A percentile compares a stretch with the other conserved stretches of the same genome.
These are phyloP conservation scores for Chionographis japonica DNA, from an alignment of 106 monocot species.

Conservation along the genomic window DNA sequence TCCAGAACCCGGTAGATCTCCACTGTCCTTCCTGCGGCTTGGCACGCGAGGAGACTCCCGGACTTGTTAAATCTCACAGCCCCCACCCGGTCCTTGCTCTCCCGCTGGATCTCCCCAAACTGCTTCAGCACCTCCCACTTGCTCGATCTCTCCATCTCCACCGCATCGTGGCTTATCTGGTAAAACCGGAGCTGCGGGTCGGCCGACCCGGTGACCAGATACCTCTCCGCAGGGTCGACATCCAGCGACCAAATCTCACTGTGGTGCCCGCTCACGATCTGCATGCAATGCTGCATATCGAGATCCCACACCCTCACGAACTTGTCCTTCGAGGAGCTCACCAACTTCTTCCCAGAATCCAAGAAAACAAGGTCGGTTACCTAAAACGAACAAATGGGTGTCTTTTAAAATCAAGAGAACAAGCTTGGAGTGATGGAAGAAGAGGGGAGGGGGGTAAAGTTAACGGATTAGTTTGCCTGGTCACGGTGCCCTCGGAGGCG, in stretches of 20 bases:
- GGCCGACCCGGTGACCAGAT: slow-evolving; percentile 74
- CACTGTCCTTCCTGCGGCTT: slow-evolving; percentile 77
- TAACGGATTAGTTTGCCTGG: slow-evolving; percentile 36
- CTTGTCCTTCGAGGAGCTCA: slow-evolving; percentile 93
- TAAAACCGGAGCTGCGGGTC: slow-evolving; percentile 78
- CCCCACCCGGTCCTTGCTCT: slow-evolving; percentile 59
- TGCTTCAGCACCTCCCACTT: slow-evolving; percentile 90
- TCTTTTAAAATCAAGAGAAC: not conserved
- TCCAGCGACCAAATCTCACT: slow-evolving; percentile 92
- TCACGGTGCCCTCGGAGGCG: slow-evolving; percentile 80
- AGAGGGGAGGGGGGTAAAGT: not conserved
- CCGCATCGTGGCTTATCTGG: slow-evolving; percentile 33
- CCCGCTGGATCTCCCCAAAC: slow-evolving; percentile 79
- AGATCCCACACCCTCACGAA: slow-evolving; percentile 93
- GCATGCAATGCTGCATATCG: slow-evolving; percentile 80
- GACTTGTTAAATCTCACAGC: slow-evolving; percentile 62
- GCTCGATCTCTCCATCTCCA: slow-evolving; percentile 25
- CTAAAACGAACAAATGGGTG: slow-evolving; percentile 20
- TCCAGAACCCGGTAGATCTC: slow-evolving; percentile 78
- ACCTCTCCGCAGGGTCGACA: slow-evolving; percentile 65
- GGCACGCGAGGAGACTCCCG: slow-evolving; percentile 78
- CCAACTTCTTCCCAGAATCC: slow-evolving; percentile 78
- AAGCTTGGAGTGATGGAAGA: not conserved
- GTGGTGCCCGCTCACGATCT: slow-evolving; percentile 83
- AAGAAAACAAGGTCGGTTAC: slow-evolving; percentile 86